A percentile compares a stretch with the other conserved stretches of the same genome.
Evolutionary conservation across 306 rosid species (phyloP).

Genomic region (Begonia fuchsioides): DNA sequence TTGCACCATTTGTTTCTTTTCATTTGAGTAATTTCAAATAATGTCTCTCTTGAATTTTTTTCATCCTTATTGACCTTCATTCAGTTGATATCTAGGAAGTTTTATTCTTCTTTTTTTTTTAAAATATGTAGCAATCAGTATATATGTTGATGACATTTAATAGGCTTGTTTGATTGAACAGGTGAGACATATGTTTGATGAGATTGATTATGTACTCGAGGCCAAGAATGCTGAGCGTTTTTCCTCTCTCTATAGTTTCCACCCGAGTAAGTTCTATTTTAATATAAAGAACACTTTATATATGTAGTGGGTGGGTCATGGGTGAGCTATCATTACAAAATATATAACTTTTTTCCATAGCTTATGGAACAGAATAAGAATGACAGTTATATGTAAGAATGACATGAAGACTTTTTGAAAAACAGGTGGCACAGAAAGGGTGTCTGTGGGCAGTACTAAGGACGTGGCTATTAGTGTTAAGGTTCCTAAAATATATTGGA

Average conservation of each 20-base stretch:
- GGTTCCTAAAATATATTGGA: conserved; percentile 96
- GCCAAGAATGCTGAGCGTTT: conserved; percentile 90
- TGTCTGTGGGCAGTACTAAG: conserved; percentile 17
- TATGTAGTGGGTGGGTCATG: no score
- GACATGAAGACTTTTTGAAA: background rate
- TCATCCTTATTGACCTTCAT: no score
- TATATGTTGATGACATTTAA: conserved; percentile 7
- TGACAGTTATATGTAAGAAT: no score
- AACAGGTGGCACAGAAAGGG: conserved; percentile 27
- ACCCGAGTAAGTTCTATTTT: conserved; percentile 38
- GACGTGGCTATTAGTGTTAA: conserved; percentile 25
- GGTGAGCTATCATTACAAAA: no score
- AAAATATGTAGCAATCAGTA: background rate
- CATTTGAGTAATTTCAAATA: no score
- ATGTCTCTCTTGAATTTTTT: no score
- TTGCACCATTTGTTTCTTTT: no score
- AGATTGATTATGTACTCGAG: conserved; percentile 81
- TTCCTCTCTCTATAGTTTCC: conserved; percentile 52
- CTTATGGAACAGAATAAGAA: no score
- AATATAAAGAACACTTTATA: no score
- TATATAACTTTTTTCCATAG: no score
- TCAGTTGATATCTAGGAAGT: no score
- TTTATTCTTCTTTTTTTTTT: no score
- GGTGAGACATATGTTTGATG: conserved; percentile 99
- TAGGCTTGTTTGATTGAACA: conserved; percentile 26